Evolutionary conservation across 1,284 basidiomycete species (phyloP).

Genomic region (Pascua sp.): DNA sequence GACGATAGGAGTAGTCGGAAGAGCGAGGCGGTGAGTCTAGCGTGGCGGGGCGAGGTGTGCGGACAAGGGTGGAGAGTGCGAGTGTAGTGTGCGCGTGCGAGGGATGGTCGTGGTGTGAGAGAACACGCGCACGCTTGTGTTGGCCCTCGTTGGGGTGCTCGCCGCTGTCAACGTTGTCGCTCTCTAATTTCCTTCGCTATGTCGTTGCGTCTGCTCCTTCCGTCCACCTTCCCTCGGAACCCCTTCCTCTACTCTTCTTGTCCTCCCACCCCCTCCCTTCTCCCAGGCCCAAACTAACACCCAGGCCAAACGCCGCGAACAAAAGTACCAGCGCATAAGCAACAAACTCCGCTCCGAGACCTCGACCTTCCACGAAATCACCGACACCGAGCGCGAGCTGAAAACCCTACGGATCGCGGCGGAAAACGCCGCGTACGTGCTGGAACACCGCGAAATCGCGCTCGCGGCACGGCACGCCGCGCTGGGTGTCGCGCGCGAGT

Average conservation of each 20-base stretch:
- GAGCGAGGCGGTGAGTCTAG: conserved; percentile 40
- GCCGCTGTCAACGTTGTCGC: too few species aligned
- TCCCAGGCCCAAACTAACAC: background rate
- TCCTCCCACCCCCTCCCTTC: background rate
- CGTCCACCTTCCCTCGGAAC: too few species aligned
- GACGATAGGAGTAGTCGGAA: conserved; percentile 42
- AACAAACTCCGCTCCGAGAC: conserved; percentile 40
- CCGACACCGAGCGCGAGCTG: conserved; percentile 39
- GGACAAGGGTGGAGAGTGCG: background rate
- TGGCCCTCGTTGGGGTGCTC: too few species aligned
- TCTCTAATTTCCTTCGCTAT: too few species aligned
- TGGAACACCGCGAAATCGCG: conserved; percentile 41
- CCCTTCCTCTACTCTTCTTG: too few species aligned
- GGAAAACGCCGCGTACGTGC: conserved; percentile 36
- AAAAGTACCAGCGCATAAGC: conserved; percentile 41
- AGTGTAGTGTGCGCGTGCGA: background rate
- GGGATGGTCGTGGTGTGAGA: too few species aligned
- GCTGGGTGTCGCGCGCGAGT: conserved; percentile 32
- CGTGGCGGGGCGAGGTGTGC: background rate
- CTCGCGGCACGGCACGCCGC: conserved; percentile 37
- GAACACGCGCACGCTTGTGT: too few species aligned
- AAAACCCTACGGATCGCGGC: conserved; percentile 33
- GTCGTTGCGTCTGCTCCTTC: too few species aligned
- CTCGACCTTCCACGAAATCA: conserved; percentile 37
- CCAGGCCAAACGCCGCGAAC: conserved; percentile 42